These are phyloP conservation scores for Solanum ossicruentum DNA, from an alignment of 257 asterid species.

Conservation along the genomic window DNA sequence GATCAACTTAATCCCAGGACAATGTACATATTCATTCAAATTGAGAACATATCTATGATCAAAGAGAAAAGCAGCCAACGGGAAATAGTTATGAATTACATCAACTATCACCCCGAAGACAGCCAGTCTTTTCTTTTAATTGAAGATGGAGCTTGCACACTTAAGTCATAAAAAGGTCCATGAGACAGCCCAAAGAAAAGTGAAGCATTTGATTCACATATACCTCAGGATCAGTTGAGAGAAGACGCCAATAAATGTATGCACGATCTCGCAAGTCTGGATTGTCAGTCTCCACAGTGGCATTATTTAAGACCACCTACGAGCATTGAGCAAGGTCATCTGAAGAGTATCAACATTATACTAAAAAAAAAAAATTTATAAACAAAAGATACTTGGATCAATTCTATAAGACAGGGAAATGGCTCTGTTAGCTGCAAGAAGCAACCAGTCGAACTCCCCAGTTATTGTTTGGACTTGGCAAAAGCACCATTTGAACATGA, in stretches of 20 bases:
- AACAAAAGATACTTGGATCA: not conserved
- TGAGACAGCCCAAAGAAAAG: not conserved
- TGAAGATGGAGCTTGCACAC: not conserved
- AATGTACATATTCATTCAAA: not conserved
- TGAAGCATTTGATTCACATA: slow-evolving; percentile 4
- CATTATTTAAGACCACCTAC: slow-evolving; percentile 94
- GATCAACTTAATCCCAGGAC: not conserved
- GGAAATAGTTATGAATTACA: not conserved
- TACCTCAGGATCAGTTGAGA: slow-evolving; percentile 99
- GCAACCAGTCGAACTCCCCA: not conserved
- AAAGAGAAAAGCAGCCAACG: not conserved
- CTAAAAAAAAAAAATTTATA: not conserved
- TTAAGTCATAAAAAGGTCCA: not conserved
- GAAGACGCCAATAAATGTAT: slow-evolving; percentile 98
- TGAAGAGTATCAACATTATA: not conserved
- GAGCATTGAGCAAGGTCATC: slow-evolving; percentile 8
- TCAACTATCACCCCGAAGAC: not conserved
- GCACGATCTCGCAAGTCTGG: slow-evolving; percentile 99
- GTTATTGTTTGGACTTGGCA: not conserved
- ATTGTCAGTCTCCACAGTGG: slow-evolving; percentile 97
- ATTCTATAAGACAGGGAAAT: not conserved
- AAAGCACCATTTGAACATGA: not conserved
- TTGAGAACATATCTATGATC: not conserved
- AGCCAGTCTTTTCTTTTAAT: not conserved
- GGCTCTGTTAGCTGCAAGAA: not conserved